Evolutionary conservation across 345 rosid genomes (phyloP).

Genomic region (Camelina sativa): DNA sequence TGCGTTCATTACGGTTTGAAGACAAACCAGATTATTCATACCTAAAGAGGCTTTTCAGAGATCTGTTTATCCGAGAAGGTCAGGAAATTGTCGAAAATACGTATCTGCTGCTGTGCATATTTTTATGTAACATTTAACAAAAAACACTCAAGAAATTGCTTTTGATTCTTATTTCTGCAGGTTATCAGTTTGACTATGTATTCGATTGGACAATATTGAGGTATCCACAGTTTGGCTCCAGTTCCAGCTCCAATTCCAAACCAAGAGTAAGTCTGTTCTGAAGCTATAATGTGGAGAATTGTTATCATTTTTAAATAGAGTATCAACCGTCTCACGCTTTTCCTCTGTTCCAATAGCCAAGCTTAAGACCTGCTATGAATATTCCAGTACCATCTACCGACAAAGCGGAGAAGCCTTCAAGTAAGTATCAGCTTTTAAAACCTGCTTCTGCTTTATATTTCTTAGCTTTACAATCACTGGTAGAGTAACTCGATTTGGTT

Average conservation of each 20-base stretch:
- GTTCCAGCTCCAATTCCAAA: conserved; percentile 67
- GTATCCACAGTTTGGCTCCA: conserved; percentile 80
- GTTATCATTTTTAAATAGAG: neutral
- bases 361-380: conserved; percentile 56
- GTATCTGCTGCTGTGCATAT: neutral
- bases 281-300: conserved; percentile 8
- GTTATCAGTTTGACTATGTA: conserved; percentile 92
- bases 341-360: conserved; percentile 50
- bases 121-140: neutral
- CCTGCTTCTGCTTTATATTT: neutral
- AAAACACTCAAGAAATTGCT: conserved; percentile 13
- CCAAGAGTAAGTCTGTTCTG: conserved; percentile 59
- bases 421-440: conserved; percentile 42
- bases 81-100: neutral
- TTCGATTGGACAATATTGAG: conserved; percentile 93
- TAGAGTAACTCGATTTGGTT: neutral
- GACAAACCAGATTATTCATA: conserved; percentile 97
- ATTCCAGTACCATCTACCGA: conserved; percentile 63
- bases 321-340: conserved; percentile 2
- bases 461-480: neutral
- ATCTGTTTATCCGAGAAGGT: conserved; percentile 94
- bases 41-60: conserved; percentile 93
- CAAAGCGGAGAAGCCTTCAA: conserved; percentile 68
- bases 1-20: conserved; percentile 92
- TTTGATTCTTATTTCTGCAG: conserved; percentile 49